Conservation (phyloP, 352 stramenopile genomes). For the Pythium monospermum region DNA sequence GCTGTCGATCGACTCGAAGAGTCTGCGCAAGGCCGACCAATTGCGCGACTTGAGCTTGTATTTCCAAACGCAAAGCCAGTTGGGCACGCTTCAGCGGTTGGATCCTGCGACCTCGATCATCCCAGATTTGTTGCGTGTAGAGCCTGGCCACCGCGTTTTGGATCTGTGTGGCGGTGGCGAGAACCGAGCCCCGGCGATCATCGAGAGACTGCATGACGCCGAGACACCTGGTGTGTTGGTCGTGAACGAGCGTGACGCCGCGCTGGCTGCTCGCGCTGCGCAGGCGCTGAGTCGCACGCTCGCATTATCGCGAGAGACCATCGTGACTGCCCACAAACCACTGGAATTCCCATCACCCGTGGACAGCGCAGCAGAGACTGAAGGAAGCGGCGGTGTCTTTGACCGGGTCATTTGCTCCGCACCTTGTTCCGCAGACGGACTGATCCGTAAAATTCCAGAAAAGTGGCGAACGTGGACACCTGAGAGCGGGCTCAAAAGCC, state of each 20-base stretch:
- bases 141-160: conserved; percentile 73
- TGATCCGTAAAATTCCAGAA: conserved; percentile 74
- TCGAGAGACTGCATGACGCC: conserved; percentile 24
- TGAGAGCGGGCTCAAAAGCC: conserved; percentile 35
- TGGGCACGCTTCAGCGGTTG: conserved; percentile 90
- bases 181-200: conserved; percentile 53
- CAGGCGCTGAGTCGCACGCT: conserved; percentile 55
- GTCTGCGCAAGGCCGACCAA: conserved; percentile 82
- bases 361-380: too few relatives aligned
- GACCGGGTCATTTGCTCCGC: conserved; percentile 73
- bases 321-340: conserved; percentile 73
- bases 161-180: conserved; percentile 70
- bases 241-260: conserved; percentile 69
- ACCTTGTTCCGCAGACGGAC: conserved; percentile 74
- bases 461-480: conserved; percentile 77
- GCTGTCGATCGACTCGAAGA: conserved; percentile 65
- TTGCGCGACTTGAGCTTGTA: conserved; percentile 91
- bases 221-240: conserved; percentile 33
- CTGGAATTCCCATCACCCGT: conserved; percentile 54
- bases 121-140: conserved; percentile 89
- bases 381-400: conserved; percentile 35
- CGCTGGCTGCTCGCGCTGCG: conserved; percentile 35
- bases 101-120: conserved; percentile 96
- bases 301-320: conserved; percentile 34
- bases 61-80: conserved; percentile 85